Evolutionary conservation across 768 basidiomycete genomes (phyloP), one percentile per base, ranked within the genome.

Genomic region (Suillus alpinus): DNA sequence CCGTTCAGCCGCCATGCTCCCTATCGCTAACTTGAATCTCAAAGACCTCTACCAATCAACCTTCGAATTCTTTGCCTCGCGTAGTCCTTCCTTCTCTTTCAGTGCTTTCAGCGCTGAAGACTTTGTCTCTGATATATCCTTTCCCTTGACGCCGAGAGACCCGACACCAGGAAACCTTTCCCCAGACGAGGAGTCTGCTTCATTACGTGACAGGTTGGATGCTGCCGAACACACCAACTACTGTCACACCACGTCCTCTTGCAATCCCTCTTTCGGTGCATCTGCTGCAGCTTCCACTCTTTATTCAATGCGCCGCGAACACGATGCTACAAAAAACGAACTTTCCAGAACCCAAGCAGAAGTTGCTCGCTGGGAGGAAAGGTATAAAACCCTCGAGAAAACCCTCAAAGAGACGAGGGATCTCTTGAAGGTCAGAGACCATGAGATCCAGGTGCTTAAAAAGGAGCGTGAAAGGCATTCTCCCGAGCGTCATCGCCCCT

Each of bases 321-420:
- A 84, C 61, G 86, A 86, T 70, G 71, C 76, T 59, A 77, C 81
- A 52, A 85, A 82, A 69, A 75, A 79, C 62, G 83, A 86, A 59
- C 79, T 86, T 39, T 77, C 81, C 55, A 81, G 80, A 61, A 78
- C 84, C 13, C 81, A 81, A 63, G 73, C 77, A 59, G 84, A 88
- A 55, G 76, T 83, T 23, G 72, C 80, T 32, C 83, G 81, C 51
- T 74, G 87, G 37, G 81, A 87, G 58, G 89, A 90, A 63, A 80
- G 83, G 16, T 87, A 83, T 73, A 82, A 78, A 70, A 71, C 79
- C 68, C 77, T 91, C 53, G 89, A 91, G 66, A 81, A 77, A 66
- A 79, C 85, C 18, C 74, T 91, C 60, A 83, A 79, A 66, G 88
- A 90, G 65, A 84, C 86, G 52, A 79, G 83, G 55, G 87, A 89